Evolutionary conservation across 106 monocot genomes (phyloP).

Genomic region (Dioscorea dumetorum): DNA sequence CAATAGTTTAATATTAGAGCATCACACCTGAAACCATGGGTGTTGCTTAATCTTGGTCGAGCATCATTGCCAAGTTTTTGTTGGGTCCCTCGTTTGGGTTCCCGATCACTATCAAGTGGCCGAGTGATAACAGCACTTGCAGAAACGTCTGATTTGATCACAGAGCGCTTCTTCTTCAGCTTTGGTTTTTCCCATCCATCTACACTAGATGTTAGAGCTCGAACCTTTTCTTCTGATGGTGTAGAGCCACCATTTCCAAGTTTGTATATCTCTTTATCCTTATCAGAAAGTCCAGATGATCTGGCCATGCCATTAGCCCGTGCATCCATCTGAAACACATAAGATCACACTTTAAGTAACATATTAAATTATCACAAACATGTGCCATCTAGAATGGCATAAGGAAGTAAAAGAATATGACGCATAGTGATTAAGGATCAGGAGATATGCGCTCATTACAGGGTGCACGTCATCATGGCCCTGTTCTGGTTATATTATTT

Average conservation of each 20-base stretch:
- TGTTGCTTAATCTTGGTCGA: conserved; percentile 25
- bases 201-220: conserved; percentile 14
- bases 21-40: conserved; percentile 41
- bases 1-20: neutral
- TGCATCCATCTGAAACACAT: conserved; percentile 41
- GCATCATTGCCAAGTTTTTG: conserved; percentile 34
- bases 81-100: conserved; percentile 43
- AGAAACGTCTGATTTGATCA: conserved; percentile 41
- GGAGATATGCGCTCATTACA: too few species aligned
- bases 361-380: too few species aligned
- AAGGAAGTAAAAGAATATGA: too few species aligned
- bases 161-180: conserved; percentile 61
- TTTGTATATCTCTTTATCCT: conserved; percentile 40
- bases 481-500: too few species aligned
- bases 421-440: too few species aligned
- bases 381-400: too few species aligned
- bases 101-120: conserved; percentile 34
- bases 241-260: conserved; percentile 18
- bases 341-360: too few species aligned
- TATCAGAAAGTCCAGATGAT: conserved; percentile 32
- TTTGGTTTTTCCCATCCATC: conserved; percentile 62
- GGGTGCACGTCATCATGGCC: too few species aligned
- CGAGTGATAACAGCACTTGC: conserved; percentile 22
- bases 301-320: conserved; percentile 27
- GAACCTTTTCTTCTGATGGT: conserved; percentile 37